Evolutionary conservation across 495 filamentous ascomycete genomes (phyloP).

Genomic region (Podospora tetraspora): DNA sequence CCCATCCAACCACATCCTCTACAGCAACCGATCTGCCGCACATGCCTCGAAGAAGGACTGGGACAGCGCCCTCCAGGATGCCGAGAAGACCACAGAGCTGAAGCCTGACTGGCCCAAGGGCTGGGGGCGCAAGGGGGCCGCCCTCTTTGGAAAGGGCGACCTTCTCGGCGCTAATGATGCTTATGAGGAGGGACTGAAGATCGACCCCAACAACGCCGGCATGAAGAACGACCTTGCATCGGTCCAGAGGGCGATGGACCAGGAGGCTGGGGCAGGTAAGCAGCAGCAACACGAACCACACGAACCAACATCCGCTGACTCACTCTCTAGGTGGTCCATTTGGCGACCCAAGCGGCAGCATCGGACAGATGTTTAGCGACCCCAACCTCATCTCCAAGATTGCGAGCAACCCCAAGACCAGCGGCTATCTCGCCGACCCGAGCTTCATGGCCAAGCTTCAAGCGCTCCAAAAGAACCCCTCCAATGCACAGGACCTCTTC

Average conservation of each 20-base stretch:
- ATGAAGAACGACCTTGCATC: slow-evolving; percentile 80
- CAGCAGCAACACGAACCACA: neutral
- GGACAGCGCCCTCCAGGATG: slow-evolving; percentile 78
- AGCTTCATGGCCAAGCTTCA: slow-evolving; percentile 88
- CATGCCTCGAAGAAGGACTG: slow-evolving; percentile 87
- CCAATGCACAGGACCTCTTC: slow-evolving; percentile 71
- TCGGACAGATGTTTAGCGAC: slow-evolving; percentile 90
- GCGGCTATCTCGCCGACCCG: slow-evolving; percentile 71
- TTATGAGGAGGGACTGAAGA: slow-evolving; percentile 84
- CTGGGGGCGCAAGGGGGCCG: slow-evolving; percentile 86
- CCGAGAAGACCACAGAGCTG: slow-evolving; percentile 83
- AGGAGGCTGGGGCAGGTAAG: slow-evolving; percentile 61
- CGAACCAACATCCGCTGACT: neutral
- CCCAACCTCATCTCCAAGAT: slow-evolving; percentile 85
- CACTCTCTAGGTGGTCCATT: slow-evolving; percentile 35
- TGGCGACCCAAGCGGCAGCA: slow-evolving; percentile 62
- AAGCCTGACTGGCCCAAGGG: slow-evolving; percentile 99
- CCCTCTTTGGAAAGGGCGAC: slow-evolving; percentile 80
- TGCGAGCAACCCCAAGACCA: slow-evolving; percentile 88
- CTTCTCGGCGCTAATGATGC: slow-evolving; percentile 79
- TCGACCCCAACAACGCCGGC: slow-evolving; percentile 87
- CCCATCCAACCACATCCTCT: slow-evolving; percentile 86
- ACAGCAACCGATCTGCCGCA: slow-evolving; percentile 96
- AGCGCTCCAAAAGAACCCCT: slow-evolving; percentile 72
- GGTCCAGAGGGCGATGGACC: slow-evolving; percentile 84